phyloP scores from a whole-genome alignment of 495 filamentous ascomycete species.

The Penicillium fimorum region DNA sequence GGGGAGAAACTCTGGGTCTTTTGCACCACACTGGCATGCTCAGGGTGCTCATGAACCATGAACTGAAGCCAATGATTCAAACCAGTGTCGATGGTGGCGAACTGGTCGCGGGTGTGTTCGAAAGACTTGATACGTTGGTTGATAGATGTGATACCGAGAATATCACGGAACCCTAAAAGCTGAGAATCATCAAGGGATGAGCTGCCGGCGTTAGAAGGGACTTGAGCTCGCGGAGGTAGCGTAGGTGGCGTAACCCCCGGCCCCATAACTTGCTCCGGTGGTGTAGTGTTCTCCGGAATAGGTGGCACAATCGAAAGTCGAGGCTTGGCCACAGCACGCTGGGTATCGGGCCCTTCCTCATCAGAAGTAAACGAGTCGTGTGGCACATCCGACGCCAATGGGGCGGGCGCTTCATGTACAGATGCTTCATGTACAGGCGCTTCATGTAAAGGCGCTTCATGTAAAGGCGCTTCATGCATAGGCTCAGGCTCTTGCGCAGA shows the following conservation, averaged over 20 bases:
- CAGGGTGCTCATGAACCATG: slow-evolving; percentile 49
- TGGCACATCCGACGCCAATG: slow-evolving; percentile 12
- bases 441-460: too few species aligned
- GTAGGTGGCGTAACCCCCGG: slow-evolving; percentile 6
- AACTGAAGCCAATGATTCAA: slow-evolving; percentile 68
- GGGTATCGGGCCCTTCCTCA: slow-evolving; percentile 15
- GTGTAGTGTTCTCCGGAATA: slow-evolving; percentile 15
- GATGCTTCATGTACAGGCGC: not conserved
- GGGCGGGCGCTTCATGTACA: slow-evolving; percentile 10
- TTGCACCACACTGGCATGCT: slow-evolving; percentile 47
- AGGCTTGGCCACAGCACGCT: slow-evolving; percentile 18
- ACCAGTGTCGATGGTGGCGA: slow-evolving; percentile 69
- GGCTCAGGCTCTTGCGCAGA: slow-evolving; percentile 18
- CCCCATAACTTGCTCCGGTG: slow-evolving; percentile 22
- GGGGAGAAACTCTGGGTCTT: slow-evolving; percentile 33
- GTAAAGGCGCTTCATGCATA: not conserved
- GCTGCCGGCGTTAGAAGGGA: not conserved
- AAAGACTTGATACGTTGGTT: slow-evolving; percentile 67
- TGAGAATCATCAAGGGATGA: slow-evolving; percentile 36
- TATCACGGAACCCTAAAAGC: slow-evolving; percentile 65
- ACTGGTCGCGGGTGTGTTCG: slow-evolving; percentile 66
- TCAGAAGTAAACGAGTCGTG: slow-evolving; percentile 21
- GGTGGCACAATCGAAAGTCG: slow-evolving; percentile 30
- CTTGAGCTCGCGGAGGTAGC: not conserved
- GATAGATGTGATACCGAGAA: slow-evolving; percentile 59